Percentiles rank a stretch among this genome's conserved stretches.
Evolutionary conservation across 176 grass and related monocot species (phyloP).

Genomic region (Elaeis guineensis): DNA sequence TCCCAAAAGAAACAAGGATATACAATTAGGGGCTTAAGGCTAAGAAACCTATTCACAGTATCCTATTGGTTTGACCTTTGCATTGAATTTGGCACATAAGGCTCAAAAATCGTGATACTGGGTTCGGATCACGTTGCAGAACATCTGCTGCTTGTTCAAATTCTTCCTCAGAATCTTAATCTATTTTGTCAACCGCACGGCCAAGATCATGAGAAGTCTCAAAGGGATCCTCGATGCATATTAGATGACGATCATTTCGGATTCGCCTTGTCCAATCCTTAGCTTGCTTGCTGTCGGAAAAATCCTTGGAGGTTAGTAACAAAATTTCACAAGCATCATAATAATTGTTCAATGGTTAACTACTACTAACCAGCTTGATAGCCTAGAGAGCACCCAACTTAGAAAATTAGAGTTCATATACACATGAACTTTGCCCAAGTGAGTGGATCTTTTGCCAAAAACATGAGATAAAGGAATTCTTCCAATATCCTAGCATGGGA

Average conservation of each 20-base stretch:
- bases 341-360: no score
- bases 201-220: conserved; percentile 88
- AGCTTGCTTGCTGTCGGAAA: conserved; percentile 50
- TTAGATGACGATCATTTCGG: conserved; percentile 89
- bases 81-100: conserved; percentile 23
- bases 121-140: conserved; percentile 65
- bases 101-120: conserved; percentile 52
- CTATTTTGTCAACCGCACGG: conserved; percentile 72
- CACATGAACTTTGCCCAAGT: no score
- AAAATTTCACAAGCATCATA: no score
- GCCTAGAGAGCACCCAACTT: no score
- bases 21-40: no score
- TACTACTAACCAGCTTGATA: no score
- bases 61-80: background rate
- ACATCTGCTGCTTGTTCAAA: conserved; percentile 88
- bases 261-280: conserved; percentile 92
- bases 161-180: conserved; percentile 88
- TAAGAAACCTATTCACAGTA: no score
- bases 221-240: conserved; percentile 97
- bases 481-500: no score
- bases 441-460: no score
- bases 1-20: no score
- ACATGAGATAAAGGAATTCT: no score
- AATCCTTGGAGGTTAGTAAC: background rate
- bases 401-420: no score